phyloP scores from a whole-genome alignment of 2,329 filamentous ascomycete genomes.

The Cercospora brassicicola region DNA sequence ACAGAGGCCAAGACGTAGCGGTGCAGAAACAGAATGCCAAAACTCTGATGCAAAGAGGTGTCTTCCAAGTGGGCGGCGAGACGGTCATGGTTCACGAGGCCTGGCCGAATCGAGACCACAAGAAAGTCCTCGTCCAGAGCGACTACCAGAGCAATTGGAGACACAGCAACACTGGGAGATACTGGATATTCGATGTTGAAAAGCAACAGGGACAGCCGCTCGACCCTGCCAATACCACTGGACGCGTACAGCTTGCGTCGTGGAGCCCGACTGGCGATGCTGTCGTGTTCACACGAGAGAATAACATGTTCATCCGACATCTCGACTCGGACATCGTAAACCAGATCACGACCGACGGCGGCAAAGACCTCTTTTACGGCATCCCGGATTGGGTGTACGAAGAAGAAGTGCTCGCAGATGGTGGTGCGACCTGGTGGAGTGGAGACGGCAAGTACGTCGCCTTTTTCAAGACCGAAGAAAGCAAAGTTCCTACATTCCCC shows the following conservation, averaged over 20 bases:
- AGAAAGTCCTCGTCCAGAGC: conserved; percentile 80
- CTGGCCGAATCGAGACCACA: conserved; percentile 79
- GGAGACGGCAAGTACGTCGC: conserved; percentile 84
- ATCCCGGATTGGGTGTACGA: conserved; percentile 98
- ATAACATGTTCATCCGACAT: conserved; percentile 83
- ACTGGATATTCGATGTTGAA: conserved; percentile 90
- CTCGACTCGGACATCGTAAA: conserved; percentile 60
- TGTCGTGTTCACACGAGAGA: conserved; percentile 83
- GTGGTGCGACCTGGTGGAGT: conserved; percentile 93
- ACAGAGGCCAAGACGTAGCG: conserved; percentile 48
- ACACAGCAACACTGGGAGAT: conserved; percentile 80
- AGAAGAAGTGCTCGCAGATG: conserved; percentile 75
- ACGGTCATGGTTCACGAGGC: conserved; percentile 60
- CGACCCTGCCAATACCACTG: conserved; percentile 65
- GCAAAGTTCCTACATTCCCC: conserved; percentile 84
- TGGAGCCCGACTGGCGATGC: conserved; percentile 89
- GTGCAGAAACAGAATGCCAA: conserved; percentile 55
- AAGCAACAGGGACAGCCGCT: conserved; percentile 75
- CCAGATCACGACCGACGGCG: conserved; percentile 83
- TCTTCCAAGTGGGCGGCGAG: conserved; percentile 61
- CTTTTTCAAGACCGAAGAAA: conserved; percentile 92
- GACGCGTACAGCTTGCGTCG: conserved; percentile 75
- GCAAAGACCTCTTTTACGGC: conserved; percentile 87
- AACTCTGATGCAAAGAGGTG: conserved; percentile 70
- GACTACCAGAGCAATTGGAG: conserved; percentile 76